Evolutionary conservation across 108 stramenopile species (phyloP).

Genomic region (Pseudonitzschia delicatissima): DNA sequence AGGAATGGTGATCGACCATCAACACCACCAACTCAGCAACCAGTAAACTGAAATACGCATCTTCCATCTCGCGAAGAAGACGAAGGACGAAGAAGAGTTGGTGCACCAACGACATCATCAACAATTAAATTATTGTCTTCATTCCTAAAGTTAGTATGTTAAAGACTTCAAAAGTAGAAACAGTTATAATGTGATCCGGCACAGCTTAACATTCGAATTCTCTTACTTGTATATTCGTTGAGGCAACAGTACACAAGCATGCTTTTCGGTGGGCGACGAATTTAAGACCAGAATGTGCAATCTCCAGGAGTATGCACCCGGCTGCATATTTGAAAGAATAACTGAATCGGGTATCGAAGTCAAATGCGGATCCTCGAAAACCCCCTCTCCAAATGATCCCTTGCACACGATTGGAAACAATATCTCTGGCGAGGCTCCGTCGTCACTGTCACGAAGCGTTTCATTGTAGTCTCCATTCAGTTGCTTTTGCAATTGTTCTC

Average conservation of each 20-base stretch:
- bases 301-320: conserved; percentile 62
- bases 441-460: neutral
- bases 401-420: conserved; percentile 44
- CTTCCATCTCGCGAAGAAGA: no score
- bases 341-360: conserved; percentile 51
- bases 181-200: no score
- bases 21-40: no score
- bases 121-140: no score
- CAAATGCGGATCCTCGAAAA: conserved; percentile 55
- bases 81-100: no score
- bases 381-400: conserved; percentile 64
- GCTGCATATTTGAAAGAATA: conserved; percentile 30
- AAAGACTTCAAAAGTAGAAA: no score
- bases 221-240: conserved; percentile 14
- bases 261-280: conserved; percentile 52
- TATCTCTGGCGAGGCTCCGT: neutral
- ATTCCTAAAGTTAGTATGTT: no score
- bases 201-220: no score
- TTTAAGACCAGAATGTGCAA: conserved; percentile 67
- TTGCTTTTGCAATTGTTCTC: conserved; percentile 1
- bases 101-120: no score
- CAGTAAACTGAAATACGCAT: no score
- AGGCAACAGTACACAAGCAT: conserved; percentile 71
- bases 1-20: no score
- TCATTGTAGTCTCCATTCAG: neutral